Conservation (phyloP, 208 protist species). For the Leishmania aethiopica region DNA sequence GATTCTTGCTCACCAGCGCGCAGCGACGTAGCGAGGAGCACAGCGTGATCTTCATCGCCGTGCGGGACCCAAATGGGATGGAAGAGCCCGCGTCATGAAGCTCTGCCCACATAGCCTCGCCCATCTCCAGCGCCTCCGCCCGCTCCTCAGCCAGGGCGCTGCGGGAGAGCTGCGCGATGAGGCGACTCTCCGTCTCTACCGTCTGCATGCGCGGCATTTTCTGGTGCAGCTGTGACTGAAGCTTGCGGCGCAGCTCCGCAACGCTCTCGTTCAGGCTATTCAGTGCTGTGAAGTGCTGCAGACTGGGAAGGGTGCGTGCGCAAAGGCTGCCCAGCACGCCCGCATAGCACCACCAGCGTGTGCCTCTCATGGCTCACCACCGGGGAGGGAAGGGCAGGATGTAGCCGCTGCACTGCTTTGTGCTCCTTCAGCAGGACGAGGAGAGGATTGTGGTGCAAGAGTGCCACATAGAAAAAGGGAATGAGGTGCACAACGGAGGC, state of each 20-base stretch:
- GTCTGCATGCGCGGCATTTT: constrained; percentile 37
- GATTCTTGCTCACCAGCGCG: constrained; percentile 51
- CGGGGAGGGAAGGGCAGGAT: neutral
- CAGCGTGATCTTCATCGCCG: constrained; percentile 64
- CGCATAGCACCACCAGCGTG: neutral
- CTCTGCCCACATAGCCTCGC: constrained; percentile 71
- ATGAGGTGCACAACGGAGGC: neutral
- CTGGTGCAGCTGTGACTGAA: constrained; percentile 30
- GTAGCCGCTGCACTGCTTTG: neutral
- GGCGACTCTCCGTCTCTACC: constrained; percentile 65
- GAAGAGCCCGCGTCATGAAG: constrained; percentile 47
- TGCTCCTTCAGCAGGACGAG: neutral
- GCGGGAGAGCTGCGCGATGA: constrained; percentile 65
- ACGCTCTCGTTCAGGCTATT: constrained; percentile 21
- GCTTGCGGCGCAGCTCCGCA: constrained; percentile 30
- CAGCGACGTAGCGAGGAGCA: constrained; percentile 79
- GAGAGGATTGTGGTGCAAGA: neutral
- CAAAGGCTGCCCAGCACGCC: neutral
- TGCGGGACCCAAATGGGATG: constrained; percentile 57
- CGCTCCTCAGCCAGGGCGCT: constrained; percentile 56
- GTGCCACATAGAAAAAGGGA: neutral
- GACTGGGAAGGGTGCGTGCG: neutral
- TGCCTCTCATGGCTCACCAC: constrained; percentile 1
- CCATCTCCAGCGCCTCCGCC: constrained; percentile 66
- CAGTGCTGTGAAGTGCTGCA: constrained; percentile 12